Evolutionary conservation across 306 rosid species (phyloP), one percentile per base, ranked within the genome.

Genomic region (Cucumis cinereus): DNA sequence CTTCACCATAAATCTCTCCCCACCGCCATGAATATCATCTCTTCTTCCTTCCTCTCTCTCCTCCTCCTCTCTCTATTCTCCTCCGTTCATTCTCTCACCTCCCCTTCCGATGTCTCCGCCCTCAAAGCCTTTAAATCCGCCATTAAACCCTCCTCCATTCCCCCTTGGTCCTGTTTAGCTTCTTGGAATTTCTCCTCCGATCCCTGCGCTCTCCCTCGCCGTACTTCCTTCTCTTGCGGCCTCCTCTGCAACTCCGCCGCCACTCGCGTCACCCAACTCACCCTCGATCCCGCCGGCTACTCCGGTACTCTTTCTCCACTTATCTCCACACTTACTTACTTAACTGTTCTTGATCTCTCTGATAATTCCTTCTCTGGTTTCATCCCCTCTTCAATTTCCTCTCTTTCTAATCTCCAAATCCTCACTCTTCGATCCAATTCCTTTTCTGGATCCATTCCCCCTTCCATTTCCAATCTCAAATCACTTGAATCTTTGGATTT

Each of bases 171-270:
- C 7, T 94, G 98, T 78, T 52, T 94, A 36, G 89, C 86, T 38
- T 90, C 97, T 13, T 94, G 98, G 98, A 88, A 90, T 86, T 94
- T 94, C 90, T 67, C 90, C 87, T 30, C 71, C 35, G 96, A 94
- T 54, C 96, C 98, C 4, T 94, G 98, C 47, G 70, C 89, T 11
- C 0, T 84, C 61, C 97, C 97, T 41, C 96, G 84, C 82, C 97
- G 91, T 20, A 86, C 79, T 79, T 66, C 36, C 88, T 94, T 94
- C 90, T 79, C 80, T 52, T 94, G 98, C 77, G 96, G 91, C 61
- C 54, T 91, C 86, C 81, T 92, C 69, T 94, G 97, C 88, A 83
- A 87, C 62, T 52, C 75, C 0, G 90, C 88, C 80, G 83, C 92
- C 52, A 83, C 85, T 41, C 84, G 82, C 22, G 80, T 93, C 82